A percentile compares a stretch with the other conserved stretches of the same genome.
These are phyloP conservation scores for Saturnispora silvae DNA, from an alignment of 805 yeast species.

Conservation along the genomic window DNA sequence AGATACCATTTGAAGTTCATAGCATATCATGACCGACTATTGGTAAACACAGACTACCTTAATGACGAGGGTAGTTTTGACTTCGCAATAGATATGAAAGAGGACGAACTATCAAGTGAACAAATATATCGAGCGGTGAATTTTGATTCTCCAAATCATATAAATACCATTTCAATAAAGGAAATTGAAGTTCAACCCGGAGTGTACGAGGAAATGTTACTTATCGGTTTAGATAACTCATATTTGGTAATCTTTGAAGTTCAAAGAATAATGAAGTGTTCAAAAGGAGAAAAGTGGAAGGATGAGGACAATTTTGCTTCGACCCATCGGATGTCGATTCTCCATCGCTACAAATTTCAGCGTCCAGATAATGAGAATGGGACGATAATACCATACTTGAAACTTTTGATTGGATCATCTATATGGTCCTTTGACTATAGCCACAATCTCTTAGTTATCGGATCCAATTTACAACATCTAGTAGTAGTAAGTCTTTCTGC, in stretches of 20 bases:
- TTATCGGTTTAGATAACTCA: conserved; percentile 48
- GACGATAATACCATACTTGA: conserved; percentile 2
- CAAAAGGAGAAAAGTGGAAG: conserved; percentile 5
- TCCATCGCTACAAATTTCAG: no score
- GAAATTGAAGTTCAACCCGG: not conserved
- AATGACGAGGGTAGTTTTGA: conserved; percentile 11
- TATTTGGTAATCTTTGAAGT: conserved; percentile 30
- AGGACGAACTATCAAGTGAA: not conserved
- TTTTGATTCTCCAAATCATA: conserved; percentile 6
- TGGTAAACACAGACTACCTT: no score
- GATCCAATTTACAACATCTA: conserved; percentile 44
- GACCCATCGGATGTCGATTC: not conserved
- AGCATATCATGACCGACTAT: conserved; percentile 5
- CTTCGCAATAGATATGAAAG: conserved; percentile 21
- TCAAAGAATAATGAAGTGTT: conserved; percentile 19
- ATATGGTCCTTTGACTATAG: conserved; percentile 54
- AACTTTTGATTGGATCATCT: conserved; percentile 2
- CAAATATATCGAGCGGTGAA: conserved; percentile 2
- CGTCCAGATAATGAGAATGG: not conserved
- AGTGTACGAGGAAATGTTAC: conserved; percentile 31
- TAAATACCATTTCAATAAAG: conserved; percentile 1
- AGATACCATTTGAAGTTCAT: conserved; percentile 8
- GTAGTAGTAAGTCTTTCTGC: conserved; percentile 25
- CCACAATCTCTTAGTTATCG: conserved; percentile 32
- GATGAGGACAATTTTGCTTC: not conserved